Base-by-base conservation (phyloP, 2,329 filamentous ascomycete genomes). In the Claviceps sp. region DNA sequence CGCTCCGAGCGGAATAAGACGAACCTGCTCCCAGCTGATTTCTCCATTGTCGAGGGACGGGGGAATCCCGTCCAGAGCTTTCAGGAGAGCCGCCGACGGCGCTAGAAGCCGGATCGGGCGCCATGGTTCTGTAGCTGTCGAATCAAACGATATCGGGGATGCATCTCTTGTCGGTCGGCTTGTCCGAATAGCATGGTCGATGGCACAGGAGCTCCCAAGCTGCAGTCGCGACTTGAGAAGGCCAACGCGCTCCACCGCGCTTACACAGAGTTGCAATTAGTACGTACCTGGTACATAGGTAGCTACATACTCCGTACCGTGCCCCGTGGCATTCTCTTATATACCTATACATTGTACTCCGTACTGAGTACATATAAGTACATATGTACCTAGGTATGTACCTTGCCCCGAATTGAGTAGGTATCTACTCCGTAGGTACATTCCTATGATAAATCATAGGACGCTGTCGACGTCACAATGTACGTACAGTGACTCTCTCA, bases 41-140 rank as follows among this genome's bases (percentile, higher is more conserved):
- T 67, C 86, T 85, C 78, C 85, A 85, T 71, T 86, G 83, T 64
- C 85, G 81, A 57, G 80, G 77, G 42, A 81, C 81, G 57, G 85
- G 88, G 64, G 86, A 88, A 57, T 82, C 80, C 63, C 86, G 85
- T 56, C 88, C 88, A 66, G 88, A 93, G 76, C 85, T 90, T 65
- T 87, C 81, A 62, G 88, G 88, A 56, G 89, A 93, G 59, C 73
- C 70, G 52, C 80, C 82, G 62, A 75, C 76, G 54, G 75, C 76
- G 58, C 71, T 71, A 57, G 72, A 68, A 58, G 70, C 73, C 53
- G 75, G 73, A 67, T 86, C 82, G 71, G 81, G 78, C 63, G 79
- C 75, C 83, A 86, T 86, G 59, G 56, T 71, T 62, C 58, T 45
- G 45, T 46, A 42, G 42, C 50, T 39, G 17, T 40, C 58, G 56